These are phyloP conservation scores for Pleurotus giganteus DNA, from an alignment of 768 basidiomycete genomes.

Conservation along the genomic window DNA sequence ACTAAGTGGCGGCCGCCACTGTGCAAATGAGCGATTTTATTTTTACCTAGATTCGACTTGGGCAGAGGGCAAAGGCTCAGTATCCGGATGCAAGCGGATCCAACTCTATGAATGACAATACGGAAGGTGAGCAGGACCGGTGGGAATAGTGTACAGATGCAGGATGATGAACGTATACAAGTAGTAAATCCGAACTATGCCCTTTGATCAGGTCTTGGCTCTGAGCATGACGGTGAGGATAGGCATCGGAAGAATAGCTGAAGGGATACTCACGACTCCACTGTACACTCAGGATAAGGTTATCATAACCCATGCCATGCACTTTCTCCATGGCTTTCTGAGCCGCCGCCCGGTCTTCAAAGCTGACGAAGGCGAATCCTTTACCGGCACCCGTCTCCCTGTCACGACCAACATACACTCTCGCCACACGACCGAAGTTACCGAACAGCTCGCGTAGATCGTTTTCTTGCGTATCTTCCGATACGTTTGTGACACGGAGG, in stretches of 20 bases:
- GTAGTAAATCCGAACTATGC: slow-evolving; percentile 2
- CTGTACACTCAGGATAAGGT: slow-evolving; percentile 72
- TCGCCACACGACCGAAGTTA: slow-evolving; percentile 77
- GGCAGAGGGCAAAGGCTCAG: too few relatives aligned
- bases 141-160: too few relatives aligned
- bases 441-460: slow-evolving; percentile 93
- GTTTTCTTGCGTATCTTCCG: slow-evolving; percentile 91
- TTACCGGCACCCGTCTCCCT: slow-evolving; percentile 93
- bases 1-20: too few relatives aligned
- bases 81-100: too few relatives aligned
- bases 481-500: slow-evolving; percentile 94
- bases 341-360: slow-evolving; percentile 77
- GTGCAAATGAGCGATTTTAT: too few relatives aligned
- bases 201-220: slow-evolving; percentile 41
- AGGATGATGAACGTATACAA: not conserved
- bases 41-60: too few relatives aligned
- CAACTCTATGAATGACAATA: too few relatives aligned
- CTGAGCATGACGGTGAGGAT: slow-evolving; percentile 19
- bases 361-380: slow-evolving; percentile 97
- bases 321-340: slow-evolving; percentile 91
- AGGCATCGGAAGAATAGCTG: slow-evolving; percentile 5
- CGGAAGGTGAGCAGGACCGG: too few relatives aligned
- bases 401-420: slow-evolving; percentile 94
- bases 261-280: slow-evolving; percentile 52
- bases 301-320: slow-evolving; percentile 90